These are phyloP conservation scores for Trichoderma endophyticum DNA, from an alignment of 2,329 filamentous ascomycete genomes.

Conservation along the genomic window DNA sequence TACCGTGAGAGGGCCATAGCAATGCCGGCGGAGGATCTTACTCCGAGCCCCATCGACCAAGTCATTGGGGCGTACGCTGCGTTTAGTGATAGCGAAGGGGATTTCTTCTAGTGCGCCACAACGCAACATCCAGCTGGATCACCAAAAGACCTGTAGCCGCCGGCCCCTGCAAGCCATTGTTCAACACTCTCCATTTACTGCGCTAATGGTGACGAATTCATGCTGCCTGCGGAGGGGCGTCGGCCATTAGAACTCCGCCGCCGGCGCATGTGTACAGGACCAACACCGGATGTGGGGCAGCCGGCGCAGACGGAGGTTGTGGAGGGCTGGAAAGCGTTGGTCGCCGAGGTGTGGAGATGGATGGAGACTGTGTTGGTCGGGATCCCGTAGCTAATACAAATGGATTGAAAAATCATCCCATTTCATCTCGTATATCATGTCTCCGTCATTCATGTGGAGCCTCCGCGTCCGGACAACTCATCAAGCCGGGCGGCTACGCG, in stretches of 20 bases:
- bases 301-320: neutral
- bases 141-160: neutral
- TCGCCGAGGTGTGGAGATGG: neutral
- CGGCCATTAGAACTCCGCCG: neutral
- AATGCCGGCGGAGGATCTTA: neutral
- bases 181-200: neutral
- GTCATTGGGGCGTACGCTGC: neutral
- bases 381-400: neutral
- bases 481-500: neutral
- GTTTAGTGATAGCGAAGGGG: slow-evolving; percentile 8
- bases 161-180: neutral
- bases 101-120: neutral
- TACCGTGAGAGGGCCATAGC: slow-evolving; percentile 5
- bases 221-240: neutral
- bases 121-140: neutral
- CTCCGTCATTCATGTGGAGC: neutral
- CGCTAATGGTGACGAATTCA: neutral
- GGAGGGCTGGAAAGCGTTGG: neutral
- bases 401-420: neutral
- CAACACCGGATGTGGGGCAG: neutral
- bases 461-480: neutral
- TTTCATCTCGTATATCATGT: neutral
- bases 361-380: neutral
- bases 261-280: neutral
- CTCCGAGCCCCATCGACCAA: neutral